Evolutionary conservation across 352 stramenopile species (phyloP).

Genomic region (Lagenidium giganteum): DNA sequence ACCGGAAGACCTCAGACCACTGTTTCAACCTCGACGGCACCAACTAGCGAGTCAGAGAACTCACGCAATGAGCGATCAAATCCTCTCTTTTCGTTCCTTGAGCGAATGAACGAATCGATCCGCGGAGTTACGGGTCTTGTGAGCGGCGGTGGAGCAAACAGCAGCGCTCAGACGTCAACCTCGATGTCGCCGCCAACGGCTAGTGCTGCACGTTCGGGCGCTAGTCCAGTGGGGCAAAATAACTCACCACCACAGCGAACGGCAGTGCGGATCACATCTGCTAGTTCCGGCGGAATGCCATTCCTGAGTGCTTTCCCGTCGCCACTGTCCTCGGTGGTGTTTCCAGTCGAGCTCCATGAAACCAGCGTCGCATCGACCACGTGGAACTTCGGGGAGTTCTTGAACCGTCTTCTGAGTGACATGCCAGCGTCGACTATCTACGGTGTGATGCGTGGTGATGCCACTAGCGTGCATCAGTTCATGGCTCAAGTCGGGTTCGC

Average conservation of each 20-base stretch:
- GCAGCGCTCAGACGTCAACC: not conserved
- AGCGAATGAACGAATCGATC: conserved; percentile 20
- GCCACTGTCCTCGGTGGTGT: conserved; percentile 45
- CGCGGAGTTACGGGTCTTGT: conserved; percentile 11
- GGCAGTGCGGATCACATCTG: too few species aligned
- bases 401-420: conserved; percentile 36
- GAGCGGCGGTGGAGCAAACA: too few species aligned
- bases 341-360: conserved; percentile 47
- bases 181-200: not conserved
- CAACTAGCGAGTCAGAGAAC: too few species aligned
- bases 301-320: conserved; percentile 27
- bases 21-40: too few species aligned
- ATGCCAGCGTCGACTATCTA: conserved; percentile 47
- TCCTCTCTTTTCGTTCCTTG: conserved; percentile 14
- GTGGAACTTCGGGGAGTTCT: conserved; percentile 60
- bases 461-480: conserved; percentile 44
- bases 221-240: too few species aligned
- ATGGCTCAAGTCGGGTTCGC: conserved; percentile 50
- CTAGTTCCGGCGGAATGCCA: conserved; percentile 21
- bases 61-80: too few species aligned
- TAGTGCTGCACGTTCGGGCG: too few species aligned
- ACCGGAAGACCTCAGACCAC: too few species aligned
- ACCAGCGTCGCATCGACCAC: conserved; percentile 35
- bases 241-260: too few species aligned
- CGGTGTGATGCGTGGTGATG: conserved; percentile 38